These are phyloP conservation scores for Kluyveromyces dobzhanskii DNA, from an alignment of 805 yeast species.

Conservation along the genomic window DNA sequence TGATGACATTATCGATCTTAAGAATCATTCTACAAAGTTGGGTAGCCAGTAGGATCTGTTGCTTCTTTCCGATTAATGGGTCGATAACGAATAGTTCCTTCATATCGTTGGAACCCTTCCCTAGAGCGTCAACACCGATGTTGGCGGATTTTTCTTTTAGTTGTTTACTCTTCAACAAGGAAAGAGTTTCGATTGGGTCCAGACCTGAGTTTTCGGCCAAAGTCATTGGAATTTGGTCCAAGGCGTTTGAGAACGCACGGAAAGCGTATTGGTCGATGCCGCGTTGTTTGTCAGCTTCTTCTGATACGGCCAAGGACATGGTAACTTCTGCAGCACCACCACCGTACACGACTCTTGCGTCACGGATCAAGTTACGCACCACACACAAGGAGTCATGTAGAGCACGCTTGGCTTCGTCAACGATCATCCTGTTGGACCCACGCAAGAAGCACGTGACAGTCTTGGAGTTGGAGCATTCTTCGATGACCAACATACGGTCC, in stretches of 20 bases:
- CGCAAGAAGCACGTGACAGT: slow-evolving; percentile 91
- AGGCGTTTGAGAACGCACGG: slow-evolving; percentile 86
- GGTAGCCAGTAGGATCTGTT: slow-evolving; percentile 90
- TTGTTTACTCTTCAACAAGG: slow-evolving; percentile 78
- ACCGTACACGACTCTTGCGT: slow-evolving; percentile 94
- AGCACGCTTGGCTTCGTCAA: slow-evolving; percentile 94
- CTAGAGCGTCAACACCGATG: slow-evolving; percentile 91
- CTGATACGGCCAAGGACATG: slow-evolving; percentile 83
- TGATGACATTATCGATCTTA: slow-evolving; percentile 93
- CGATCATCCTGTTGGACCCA: slow-evolving; percentile 96
- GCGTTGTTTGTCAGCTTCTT: slow-evolving; percentile 84
- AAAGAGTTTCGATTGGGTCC: slow-evolving; percentile 84
- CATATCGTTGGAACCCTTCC: slow-evolving; percentile 85
- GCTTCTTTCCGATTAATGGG: slow-evolving; percentile 95
- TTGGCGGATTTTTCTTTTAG: slow-evolving; percentile 59
- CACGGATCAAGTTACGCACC: slow-evolving; percentile 88
- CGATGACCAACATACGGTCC: slow-evolving; percentile 92
- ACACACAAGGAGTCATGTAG: slow-evolving; percentile 95
- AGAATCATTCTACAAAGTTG: slow-evolving; percentile 96
- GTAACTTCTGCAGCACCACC: slow-evolving; percentile 98
- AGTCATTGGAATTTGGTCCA: slow-evolving; percentile 88
- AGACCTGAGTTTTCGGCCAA: slow-evolving; percentile 96
- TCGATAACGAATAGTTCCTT: slow-evolving; percentile 89
- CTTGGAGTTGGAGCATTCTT: slow-evolving; percentile 75
- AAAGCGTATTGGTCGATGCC: slow-evolving; percentile 98